phyloP scores from a whole-genome alignment of 179 eudicot species.

The Sideroxylon spinosum region DNA sequence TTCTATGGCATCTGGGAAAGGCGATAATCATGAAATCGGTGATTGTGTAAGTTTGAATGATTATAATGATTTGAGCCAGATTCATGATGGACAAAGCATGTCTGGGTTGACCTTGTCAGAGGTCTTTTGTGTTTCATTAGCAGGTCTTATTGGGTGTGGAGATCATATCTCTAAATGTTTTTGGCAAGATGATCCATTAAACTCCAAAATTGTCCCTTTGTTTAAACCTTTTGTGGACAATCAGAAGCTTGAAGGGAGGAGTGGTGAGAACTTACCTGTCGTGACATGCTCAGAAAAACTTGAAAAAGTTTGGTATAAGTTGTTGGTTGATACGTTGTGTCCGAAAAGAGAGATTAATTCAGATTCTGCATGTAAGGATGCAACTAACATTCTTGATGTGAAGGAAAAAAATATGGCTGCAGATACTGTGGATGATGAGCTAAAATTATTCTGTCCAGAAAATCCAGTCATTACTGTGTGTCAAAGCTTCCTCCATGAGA shows the following conservation, averaged over 20 bases:
- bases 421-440: conserved; percentile 24
- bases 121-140: conserved; percentile 70
- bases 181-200: conserved; percentile 39
- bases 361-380: conserved; percentile 21
- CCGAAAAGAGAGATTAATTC: conserved; percentile 25
- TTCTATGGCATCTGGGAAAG: conserved; percentile 23
- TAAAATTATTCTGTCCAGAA: conserved; percentile 49
- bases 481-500: conserved; percentile 46
- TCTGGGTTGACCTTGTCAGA: conserved; percentile 74
- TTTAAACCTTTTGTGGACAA: conserved; percentile 24
- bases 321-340: conserved; percentile 44
- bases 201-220: conserved; percentile 35
- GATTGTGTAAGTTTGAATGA: conserved; percentile 12
- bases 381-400: conserved; percentile 12
- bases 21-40: conserved; percentile 20
- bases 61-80: conserved; percentile 20
- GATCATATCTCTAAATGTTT: conserved; percentile 67
- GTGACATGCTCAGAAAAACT: conserved; percentile 39
- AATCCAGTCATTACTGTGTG: conserved; percentile 75
- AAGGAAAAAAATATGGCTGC: conserved; percentile 26
- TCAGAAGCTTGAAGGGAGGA: conserved; percentile 23
- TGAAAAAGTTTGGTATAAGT: conserved; percentile 57
- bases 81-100: conserved; percentile 25
- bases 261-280: conserved; percentile 23
- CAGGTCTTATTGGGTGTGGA: conserved; percentile 79